Conservation (phyloP, 176 grass and related monocot genomes). For the Leersia perrieri region DNA sequence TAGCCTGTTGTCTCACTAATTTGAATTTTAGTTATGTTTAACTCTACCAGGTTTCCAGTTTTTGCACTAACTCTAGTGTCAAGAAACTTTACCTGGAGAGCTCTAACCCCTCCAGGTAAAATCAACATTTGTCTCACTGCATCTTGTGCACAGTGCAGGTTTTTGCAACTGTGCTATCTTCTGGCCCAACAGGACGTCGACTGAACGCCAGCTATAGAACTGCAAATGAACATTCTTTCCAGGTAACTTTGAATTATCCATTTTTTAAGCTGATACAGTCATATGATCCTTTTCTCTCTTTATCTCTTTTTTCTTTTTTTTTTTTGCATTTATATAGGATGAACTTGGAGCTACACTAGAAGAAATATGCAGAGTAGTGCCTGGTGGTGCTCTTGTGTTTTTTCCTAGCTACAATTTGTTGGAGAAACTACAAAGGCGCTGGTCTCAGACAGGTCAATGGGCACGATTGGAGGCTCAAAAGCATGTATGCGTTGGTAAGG, state of each 20-base stretch:
- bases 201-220: constrained; percentile 92
- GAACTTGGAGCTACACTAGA: constrained; percentile 87
- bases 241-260: constrained; percentile 49
- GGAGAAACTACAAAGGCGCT: constrained; percentile 74
- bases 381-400: constrained; percentile 88
- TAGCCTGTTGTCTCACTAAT: background rate
- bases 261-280: background rate
- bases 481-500: constrained; percentile 82
- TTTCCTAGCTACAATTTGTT: constrained; percentile 96
- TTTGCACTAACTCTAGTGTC: background rate
- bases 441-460: constrained; percentile 91
- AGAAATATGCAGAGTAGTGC: constrained; percentile 90
- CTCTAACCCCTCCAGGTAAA: background rate
- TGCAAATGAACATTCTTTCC: constrained; percentile 68
- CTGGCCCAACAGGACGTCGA: constrained; percentile 62
- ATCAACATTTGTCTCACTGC: background rate
- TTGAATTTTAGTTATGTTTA: background rate
- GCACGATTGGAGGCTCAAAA: constrained; percentile 83
- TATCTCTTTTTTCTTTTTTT: too few species aligned
- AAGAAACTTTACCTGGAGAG: background rate
- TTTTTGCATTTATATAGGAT: constrained; percentile 52
- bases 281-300: too few species aligned
- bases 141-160: constrained; percentile 47
- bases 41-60: background rate
- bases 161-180: constrained; percentile 75